Percentiles rank a stretch among this genome's conserved stretches.
phyloP scores from a whole-genome alignment of 176 grass and related monocot genomes.

The Secale cereale region DNA sequence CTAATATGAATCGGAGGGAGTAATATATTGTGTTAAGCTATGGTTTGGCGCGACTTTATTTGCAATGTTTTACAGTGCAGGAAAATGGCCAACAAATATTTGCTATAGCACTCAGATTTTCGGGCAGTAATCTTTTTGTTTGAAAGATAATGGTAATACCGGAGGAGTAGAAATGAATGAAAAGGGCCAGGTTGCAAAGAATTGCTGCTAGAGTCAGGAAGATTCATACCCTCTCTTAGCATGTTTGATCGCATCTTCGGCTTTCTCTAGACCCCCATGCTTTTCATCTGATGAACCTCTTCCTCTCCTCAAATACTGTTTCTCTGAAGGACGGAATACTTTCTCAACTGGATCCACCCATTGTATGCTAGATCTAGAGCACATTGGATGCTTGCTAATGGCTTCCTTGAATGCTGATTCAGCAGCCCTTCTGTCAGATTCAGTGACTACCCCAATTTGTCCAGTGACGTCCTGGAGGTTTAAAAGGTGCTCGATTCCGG shows the following conservation, averaged over 20 bases:
- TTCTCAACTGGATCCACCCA: slow-evolving; percentile 2
- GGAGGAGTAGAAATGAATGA: not conserved
- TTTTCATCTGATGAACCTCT: not conserved
- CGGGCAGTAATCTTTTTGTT: not conserved
- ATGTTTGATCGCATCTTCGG: not conserved
- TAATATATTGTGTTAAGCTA: not conserved
- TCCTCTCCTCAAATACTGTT: not conserved
- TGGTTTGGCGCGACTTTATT: not conserved
- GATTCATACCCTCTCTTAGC: not conserved
- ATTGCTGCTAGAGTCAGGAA: not conserved
- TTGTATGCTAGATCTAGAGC: not conserved
- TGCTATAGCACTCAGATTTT: not conserved
- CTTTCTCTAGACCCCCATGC: not conserved
- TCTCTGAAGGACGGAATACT: not conserved
- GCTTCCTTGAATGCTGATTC: not conserved
- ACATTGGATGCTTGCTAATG: slow-evolving; percentile 10
- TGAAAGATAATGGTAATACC: not conserved
- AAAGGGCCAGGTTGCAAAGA: not conserved
- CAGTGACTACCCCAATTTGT: not conserved
- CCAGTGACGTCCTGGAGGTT: not conserved
- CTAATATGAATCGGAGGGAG: too few relatives aligned
- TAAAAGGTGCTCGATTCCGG: not conserved
- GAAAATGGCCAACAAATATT: not conserved
- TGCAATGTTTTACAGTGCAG: not conserved
- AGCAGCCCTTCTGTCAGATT: not conserved